phyloP scores from a whole-genome alignment of 805 yeast species.

The Candida orba region DNA sequence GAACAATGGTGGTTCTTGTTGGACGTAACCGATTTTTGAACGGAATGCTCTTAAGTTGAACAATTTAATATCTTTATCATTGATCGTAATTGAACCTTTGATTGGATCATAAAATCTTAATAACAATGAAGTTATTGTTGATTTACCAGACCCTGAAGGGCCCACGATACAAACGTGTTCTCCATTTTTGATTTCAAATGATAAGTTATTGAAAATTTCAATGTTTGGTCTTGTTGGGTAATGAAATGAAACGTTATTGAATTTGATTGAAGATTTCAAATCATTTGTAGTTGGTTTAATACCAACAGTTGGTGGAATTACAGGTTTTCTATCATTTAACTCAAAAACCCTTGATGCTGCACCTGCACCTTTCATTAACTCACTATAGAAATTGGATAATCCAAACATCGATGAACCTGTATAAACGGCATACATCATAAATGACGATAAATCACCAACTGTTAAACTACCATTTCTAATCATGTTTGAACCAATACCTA shows the following conservation, averaged over 20 bases:
- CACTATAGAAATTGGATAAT: constrained; percentile 83
- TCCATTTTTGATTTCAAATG: constrained; percentile 62
- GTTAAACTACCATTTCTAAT: constrained; percentile 70
- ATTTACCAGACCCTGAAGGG: constrained; percentile 95
- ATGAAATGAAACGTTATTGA: constrained; percentile 56
- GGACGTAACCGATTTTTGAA: constrained; percentile 77
- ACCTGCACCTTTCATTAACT: constrained; percentile 95
- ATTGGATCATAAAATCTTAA: constrained; percentile 79
- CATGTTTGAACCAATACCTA: constrained; percentile 77
- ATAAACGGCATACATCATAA: constrained; percentile 92
- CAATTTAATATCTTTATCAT: constrained; percentile 53
- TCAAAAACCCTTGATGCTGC: constrained; percentile 92
- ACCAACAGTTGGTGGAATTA: constrained; percentile 64
- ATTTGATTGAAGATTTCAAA: constrained; percentile 40
- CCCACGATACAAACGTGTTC: constrained; percentile 92
- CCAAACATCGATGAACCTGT: constrained; percentile 93
- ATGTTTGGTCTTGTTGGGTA: constrained; percentile 83
- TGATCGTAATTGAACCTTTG: constrained; percentile 56
- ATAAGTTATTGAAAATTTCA: constrained; percentile 52
- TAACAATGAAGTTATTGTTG: constrained; percentile 75
- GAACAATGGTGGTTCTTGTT: constrained; percentile 86
- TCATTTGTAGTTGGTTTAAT: constrained; percentile 28
- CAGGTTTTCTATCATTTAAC: constrained; percentile 68
- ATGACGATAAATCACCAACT: constrained; percentile 84
- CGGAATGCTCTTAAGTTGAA: constrained; percentile 71